Conservation (phyloP, 768 basidiomycete species). For the Melanogaster broomeanus region DNA sequence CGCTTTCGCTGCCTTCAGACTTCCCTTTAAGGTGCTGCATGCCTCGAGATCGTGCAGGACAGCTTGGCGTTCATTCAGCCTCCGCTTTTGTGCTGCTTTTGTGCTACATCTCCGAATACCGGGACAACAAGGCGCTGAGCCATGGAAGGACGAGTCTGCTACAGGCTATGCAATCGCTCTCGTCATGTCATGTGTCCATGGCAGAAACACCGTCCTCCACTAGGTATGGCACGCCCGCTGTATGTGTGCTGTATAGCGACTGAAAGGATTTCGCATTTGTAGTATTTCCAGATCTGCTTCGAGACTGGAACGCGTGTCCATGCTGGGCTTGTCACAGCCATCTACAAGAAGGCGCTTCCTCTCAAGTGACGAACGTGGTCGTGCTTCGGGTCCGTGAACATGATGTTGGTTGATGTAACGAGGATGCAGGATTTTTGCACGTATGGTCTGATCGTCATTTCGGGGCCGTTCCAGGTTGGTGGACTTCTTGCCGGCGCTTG, state of each 20-base stretch:
- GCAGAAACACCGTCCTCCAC: conserved; percentile 74
- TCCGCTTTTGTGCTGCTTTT: conserved; percentile 80
- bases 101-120: conserved; percentile 80
- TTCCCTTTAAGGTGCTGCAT: conserved; percentile 65
- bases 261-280: background rate
- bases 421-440: conserved; percentile 80
- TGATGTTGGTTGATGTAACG: conserved; percentile 89
- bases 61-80: conserved; percentile 83
- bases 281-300: conserved; percentile 87
- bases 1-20: conserved; percentile 78
- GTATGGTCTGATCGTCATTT: conserved; percentile 82
- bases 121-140: conserved; percentile 42
- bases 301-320: conserved; percentile 94
- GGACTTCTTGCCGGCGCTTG: background rate
- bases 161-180: conserved; percentile 72
- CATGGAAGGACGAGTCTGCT: conserved; percentile 37
- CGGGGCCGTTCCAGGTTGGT: conserved; percentile 80
- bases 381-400: conserved; percentile 87
- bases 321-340: conserved; percentile 80
- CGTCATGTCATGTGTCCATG: conserved; percentile 84
- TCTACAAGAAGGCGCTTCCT: conserved; percentile 89
- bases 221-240: conserved; percentile 49
- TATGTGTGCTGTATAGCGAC: background rate
- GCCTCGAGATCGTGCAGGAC: conserved; percentile 80
- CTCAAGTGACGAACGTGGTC: conserved; percentile 80